Evolutionary conservation across 352 stramenopile genomes (phyloP).

Genomic region (Globisporangium nagaii): DNA sequence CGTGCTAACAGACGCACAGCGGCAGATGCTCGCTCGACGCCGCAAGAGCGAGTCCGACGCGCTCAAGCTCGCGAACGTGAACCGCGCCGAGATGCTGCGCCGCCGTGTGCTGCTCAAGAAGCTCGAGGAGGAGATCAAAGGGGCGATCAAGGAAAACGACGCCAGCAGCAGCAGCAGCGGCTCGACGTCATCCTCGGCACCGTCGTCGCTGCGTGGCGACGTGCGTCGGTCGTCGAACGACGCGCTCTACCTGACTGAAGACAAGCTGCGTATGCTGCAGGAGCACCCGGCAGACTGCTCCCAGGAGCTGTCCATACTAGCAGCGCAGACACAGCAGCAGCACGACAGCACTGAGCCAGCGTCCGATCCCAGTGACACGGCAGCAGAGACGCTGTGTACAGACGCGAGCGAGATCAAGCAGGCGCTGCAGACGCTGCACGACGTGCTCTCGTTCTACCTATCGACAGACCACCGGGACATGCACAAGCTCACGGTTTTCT

Average conservation of each 20-base stretch:
- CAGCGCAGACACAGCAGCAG: background rate
- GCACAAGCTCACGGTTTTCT: constrained; percentile 80
- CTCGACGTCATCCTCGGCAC: background rate
- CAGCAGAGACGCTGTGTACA: background rate
- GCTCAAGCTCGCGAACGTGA: constrained; percentile 38
- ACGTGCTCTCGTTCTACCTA: constrained; percentile 66
- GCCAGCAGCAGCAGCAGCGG: constrained; percentile 6
- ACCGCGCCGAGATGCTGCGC: constrained; percentile 57
- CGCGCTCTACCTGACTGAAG: constrained; percentile 10
- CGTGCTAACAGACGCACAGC: constrained; percentile 7
- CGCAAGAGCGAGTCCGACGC: constrained; percentile 74
- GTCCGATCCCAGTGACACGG: background rate
- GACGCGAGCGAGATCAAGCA: constrained; percentile 28
- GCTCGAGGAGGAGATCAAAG: constrained; percentile 68
- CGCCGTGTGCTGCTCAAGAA: constrained; percentile 60
- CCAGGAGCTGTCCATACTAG: constrained; percentile 47
- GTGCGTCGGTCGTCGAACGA: constrained; percentile 38
- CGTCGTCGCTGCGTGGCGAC: constrained; percentile 11
- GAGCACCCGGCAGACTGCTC: constrained; percentile 56
- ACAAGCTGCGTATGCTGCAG: constrained; percentile 39
- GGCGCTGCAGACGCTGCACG: constrained; percentile 58
- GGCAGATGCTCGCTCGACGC: constrained; percentile 30
- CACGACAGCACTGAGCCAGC: background rate
- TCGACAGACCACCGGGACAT: constrained; percentile 67
- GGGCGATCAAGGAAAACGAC: constrained; percentile 46